Percentiles rank a stretch among this genome's conserved stretches.
Evolutionary conservation across 495 filamentous ascomycete genomes (phyloP).

Genomic region (Bryoglossum gracile): DNA sequence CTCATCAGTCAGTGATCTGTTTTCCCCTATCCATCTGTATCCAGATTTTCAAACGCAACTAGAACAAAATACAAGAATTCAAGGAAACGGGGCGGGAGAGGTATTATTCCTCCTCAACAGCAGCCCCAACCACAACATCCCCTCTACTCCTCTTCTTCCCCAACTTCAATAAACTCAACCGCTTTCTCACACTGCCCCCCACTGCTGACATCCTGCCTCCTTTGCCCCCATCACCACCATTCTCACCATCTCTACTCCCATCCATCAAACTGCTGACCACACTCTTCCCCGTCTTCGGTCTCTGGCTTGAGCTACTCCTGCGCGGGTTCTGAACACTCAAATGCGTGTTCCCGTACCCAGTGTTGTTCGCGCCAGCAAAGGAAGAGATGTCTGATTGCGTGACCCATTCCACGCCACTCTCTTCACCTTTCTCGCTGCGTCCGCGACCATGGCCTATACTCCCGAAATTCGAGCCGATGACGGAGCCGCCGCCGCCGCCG

Average conservation of each 20-base stretch:
- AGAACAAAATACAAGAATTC: no score
- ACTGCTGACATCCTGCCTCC: conserved; percentile 9
- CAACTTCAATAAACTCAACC: conserved; percentile 60
- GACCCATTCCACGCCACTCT: conserved; percentile 14
- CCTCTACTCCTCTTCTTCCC: conserved; percentile 57
- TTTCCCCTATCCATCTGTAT: no score
- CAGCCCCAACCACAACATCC: conserved; percentile 40
- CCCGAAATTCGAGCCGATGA: not conserved
- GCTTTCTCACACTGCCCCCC: conserved; percentile 56
- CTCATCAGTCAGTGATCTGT: no score
- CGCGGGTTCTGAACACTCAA: not conserved
- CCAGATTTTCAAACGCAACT: no score
- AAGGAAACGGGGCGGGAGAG: no score
- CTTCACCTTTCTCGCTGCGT: conserved; percentile 5
- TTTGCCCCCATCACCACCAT: not conserved
- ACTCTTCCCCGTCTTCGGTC: not conserved
- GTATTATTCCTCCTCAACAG: conserved; percentile 36
- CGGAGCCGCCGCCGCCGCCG: not conserved
- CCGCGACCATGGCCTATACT: not conserved
- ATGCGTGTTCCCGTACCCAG: no score
- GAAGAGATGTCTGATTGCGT: conserved; percentile 7
- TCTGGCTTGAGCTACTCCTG: conserved; percentile 9
- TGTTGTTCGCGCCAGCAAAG: no score
- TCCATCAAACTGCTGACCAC: not conserved
- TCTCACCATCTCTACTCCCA: not conserved